Evolutionary conservation across 371 early-diverging fungal genomes (phyloP), one percentile per base, ranked within the genome.

Genomic region (Mucor ambiguus): DNA sequence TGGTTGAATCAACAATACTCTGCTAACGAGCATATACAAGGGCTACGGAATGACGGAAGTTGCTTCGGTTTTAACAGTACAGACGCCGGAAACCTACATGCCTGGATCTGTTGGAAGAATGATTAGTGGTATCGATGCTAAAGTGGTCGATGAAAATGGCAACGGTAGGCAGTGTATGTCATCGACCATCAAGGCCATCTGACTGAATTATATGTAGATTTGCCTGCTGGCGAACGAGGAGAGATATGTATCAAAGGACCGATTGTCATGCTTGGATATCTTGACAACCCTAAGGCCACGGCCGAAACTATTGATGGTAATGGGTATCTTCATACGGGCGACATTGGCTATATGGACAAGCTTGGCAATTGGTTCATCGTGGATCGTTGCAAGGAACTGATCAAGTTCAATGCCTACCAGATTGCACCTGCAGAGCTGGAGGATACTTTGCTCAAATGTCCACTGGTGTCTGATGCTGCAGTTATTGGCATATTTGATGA

Each of bases 241-340:
- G 93, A 92, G 69, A 78, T 93, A 49, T 82, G 90, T 68, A 61
- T 94, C 63, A 84, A 86, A n/a, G 93, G 93, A 0, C 90, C 92
- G 7, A 93, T 89, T 61, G 76, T 91, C 3, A 92, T 89, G 88
- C 67, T 72, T 30, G 92, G 90, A 0, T 91, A 92, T 65, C 70
- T 83, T 24, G 83, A 87, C 48, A 85, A 87, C 49, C 62, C 65
- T 8, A 75, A 86, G 63, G 92, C 89, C 0, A 93, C 93, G 0
- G 72, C 71, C 24, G 73, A 72, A 16, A 75, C 85, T 0, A 84
- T 94, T 60, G 88, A 86, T 61, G 37, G 38, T 0, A 77, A 84
- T 24, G 92, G 92, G 2, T 95, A 86, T 76, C 72, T 93, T 52
- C 90, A 87, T 59, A 92, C 92, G 0, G 95, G 94, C 9, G 96